A percentile compares a stretch with the other conserved stretches of the same genome.
phyloP scores from a whole-genome alignment of 306 rosid species.

The Inga leiocalycina region DNA sequence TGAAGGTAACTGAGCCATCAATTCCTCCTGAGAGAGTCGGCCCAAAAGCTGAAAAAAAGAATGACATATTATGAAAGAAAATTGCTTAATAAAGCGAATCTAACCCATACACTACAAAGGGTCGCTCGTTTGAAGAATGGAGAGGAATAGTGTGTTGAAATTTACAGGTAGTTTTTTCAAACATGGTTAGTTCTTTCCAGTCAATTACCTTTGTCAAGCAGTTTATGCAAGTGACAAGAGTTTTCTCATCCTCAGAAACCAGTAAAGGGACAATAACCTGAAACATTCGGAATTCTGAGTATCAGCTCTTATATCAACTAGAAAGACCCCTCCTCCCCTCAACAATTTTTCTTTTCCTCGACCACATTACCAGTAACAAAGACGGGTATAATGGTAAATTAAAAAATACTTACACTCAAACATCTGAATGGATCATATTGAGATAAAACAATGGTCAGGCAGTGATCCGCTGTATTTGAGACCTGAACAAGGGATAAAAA shows the following conservation, averaged over 20 bases:
- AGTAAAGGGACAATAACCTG: conserved; percentile 90
- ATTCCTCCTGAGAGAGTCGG: conserved; percentile 85
- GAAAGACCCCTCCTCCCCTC: background rate
- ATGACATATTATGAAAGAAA: conserved; percentile 6
- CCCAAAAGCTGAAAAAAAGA: conserved; percentile 78
- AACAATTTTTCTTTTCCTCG: background rate
- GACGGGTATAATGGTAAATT: background rate
- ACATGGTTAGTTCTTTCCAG: conserved; percentile 13
- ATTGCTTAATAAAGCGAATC: conserved; percentile 11
- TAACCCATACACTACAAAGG: background rate
- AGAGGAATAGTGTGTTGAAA: background rate
- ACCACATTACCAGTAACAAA: conserved; percentile 21
- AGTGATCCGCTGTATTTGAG: conserved; percentile 92
- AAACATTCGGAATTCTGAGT: conserved; percentile 37
- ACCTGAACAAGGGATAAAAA: conserved; percentile 56
- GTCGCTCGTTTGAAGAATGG: conserved; percentile 5
- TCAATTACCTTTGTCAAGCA: conserved; percentile 90
- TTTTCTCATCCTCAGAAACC: conserved; percentile 96
- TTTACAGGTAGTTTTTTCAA: background rate
- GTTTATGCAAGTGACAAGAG: conserved; percentile 90
- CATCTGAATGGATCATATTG: conserved; percentile 97
- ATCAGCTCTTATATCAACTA: conserved; percentile 25
- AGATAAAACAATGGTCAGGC: conserved; percentile 80
- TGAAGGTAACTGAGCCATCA: conserved; percentile 85
- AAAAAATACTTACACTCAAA: conserved; percentile 70